Percentiles rank a stretch among this genome's conserved stretches.
These are phyloP conservation scores for Paspalum vaginatum DNA, from an alignment of 176 grass and related monocot genomes.

Conservation along the genomic window DNA sequence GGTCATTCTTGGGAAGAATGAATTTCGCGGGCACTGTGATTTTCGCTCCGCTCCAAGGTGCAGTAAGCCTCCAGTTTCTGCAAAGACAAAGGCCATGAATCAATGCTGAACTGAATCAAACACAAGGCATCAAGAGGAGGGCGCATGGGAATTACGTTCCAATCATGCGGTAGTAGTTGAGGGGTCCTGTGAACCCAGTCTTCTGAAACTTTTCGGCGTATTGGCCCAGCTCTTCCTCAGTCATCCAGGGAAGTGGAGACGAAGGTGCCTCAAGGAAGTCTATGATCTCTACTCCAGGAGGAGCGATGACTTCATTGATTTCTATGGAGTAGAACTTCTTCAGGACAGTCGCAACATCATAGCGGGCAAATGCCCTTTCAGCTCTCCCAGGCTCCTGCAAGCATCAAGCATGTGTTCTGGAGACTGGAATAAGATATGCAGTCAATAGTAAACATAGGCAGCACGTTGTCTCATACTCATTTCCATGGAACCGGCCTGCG, in stretches of 20 bases:
- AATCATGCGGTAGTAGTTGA: constrained; percentile 69
- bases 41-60: constrained; percentile 56
- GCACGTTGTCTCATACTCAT: not conserved
- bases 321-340: constrained; percentile 59
- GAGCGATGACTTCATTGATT: constrained; percentile 48
- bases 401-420: constrained; percentile 7
- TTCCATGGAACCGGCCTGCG: not conserved
- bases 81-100: constrained; percentile 25
- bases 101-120: not conserved
- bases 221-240: constrained; percentile 54
- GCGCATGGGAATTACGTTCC: constrained; percentile 38
- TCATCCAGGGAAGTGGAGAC: constrained; percentile 55
- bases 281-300: constrained; percentile 68
- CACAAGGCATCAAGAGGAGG: not conserved
- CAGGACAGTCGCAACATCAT: constrained; percentile 53
- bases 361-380: constrained; percentile 58
- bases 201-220: constrained; percentile 65
- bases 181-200: constrained; percentile 67
- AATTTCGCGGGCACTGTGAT: constrained; percentile 61
- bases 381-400: constrained; percentile 63
- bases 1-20: constrained; percentile 48
- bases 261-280: constrained; percentile 55
- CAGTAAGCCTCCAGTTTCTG: constrained; percentile 60
- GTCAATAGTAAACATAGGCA: not conserved
- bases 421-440: not conserved